phyloP scores from a whole-genome alignment of 345 rosid species.

The Gynandropsis gynandra region DNA sequence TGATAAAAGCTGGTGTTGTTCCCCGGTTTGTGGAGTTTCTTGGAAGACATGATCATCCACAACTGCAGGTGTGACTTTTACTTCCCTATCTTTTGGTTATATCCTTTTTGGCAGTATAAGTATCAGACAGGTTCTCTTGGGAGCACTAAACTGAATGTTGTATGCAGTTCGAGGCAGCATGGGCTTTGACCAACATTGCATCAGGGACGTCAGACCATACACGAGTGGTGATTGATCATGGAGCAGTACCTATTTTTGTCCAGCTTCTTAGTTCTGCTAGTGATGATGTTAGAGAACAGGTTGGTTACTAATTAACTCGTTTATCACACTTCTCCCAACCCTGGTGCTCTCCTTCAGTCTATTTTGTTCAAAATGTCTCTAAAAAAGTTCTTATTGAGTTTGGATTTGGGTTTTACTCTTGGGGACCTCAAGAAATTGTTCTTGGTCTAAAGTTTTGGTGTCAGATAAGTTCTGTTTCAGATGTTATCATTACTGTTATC shows the following conservation, averaged over 20 bases:
- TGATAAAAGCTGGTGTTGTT: slow-evolving; percentile 69
- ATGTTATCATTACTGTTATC: slow-evolving; percentile 13
- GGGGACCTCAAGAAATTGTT: neutral
- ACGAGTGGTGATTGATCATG: slow-evolving; percentile 66
- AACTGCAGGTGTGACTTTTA: slow-evolving; percentile 46
- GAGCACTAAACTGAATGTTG: slow-evolving; percentile 15
- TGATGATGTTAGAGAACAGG: slow-evolving; percentile 91
- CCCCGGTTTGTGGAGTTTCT: slow-evolving; percentile 80
- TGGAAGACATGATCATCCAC: slow-evolving; percentile 65
- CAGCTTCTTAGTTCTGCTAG: slow-evolving; percentile 70
- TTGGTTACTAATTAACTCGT: slow-evolving; percentile 25
- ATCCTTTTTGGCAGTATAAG: slow-evolving; percentile 7
- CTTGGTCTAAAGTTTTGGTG: slow-evolving; percentile 4
- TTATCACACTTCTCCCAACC: neutral
- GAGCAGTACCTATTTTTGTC: slow-evolving; percentile 77
- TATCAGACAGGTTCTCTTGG: neutral
- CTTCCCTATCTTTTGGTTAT: slow-evolving; percentile 13
- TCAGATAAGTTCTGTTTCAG: slow-evolving; percentile 1
- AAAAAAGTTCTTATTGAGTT: slow-evolving; percentile 6
- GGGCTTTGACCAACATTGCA: slow-evolving; percentile 89
- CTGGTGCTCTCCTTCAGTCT: slow-evolving; percentile 8
- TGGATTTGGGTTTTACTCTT: slow-evolving; percentile 2
- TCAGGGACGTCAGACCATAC: slow-evolving; percentile 89
- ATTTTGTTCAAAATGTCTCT: neutral
- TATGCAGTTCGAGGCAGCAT: slow-evolving; percentile 79